phyloP scores from a whole-genome alignment of 139 green algal species.

The Coelastrella sp. region DNA sequence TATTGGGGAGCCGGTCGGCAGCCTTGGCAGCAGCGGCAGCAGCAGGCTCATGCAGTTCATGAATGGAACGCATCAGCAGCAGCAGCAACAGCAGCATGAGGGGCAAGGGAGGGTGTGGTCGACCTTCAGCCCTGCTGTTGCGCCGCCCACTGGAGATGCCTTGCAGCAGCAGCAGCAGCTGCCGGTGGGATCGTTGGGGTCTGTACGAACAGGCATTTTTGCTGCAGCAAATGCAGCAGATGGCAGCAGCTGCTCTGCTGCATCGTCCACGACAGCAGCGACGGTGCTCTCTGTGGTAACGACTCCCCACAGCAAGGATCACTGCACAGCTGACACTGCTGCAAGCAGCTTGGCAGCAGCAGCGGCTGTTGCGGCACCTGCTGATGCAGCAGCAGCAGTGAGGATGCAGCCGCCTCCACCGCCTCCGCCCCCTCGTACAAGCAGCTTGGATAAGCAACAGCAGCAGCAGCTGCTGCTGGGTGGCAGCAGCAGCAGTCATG shows the following conservation, averaged over 20 bases:
- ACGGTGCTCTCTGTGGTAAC: conserved; percentile 2
- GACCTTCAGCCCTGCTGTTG: neutral
- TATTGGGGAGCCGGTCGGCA: neutral
- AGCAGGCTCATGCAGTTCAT: neutral
- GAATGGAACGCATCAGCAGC: neutral
- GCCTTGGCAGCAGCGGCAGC: conserved; percentile 33
- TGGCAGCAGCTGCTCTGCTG: conserved; percentile 5
- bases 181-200: neutral
- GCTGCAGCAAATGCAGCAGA: conserved; percentile 33
- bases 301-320: neutral
- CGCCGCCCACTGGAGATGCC: neutral
- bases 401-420: neutral
- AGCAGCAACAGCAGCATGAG: conserved; percentile 14
- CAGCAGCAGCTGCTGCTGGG: conserved; percentile 10
- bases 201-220: neutral
- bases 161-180: conserved; percentile 12
- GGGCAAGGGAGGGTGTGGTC: neutral
- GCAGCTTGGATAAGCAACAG: neutral
- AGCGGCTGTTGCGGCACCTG: neutral
- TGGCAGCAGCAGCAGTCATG: neutral
- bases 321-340: neutral
- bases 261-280: neutral
- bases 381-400: conserved; percentile 4
- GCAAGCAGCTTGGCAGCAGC: neutral
- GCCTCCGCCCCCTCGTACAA: neutral